Base-by-base conservation (phyloP, 345 rosid species). In the Pistacia integerrima region DNA sequence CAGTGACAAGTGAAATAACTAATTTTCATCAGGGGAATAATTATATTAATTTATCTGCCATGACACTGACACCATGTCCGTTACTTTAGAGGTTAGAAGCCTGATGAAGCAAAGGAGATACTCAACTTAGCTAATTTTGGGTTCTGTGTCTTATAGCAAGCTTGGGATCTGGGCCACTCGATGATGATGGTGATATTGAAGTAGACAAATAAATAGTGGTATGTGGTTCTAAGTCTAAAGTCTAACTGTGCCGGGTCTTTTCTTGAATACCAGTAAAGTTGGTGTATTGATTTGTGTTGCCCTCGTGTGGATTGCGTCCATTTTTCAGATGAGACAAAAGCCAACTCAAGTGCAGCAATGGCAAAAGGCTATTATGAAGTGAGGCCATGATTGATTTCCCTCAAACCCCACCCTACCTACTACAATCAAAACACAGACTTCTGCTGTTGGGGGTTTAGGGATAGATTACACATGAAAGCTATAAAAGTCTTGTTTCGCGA, bases 271-370 rank as follows among this genome's bases (percentile, higher is more conserved):
- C 11, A 51, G 46, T 52, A 60, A 22, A 44, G 66, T 25, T 16
- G 8, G 55, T 59, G 55, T n/a, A 12, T 12, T 28, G 4, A 11
- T 0, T n/a, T 10, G 3, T 20, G 70, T 28, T 25, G 51, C 28
- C 51, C 58, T 48, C 76, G 67, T 61, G 67, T 25, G 46, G 28
- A 72, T 59, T 46, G 67, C 25, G 13, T 28, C 54, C 4, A 41
- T 58, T 38, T 17, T 25, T 72, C 28, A 60, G 56, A 72, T 44
- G 46, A 60, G 67, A 72, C 75, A 46, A 72, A 28, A 56, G n/a
- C 58, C 46, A 48, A 72, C 17, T 61, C 13, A 17, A 61, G 48
- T 6, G 76, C 30, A 18, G 56, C 33, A 63, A 74, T 48, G 30
- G 56, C 48, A 63, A 74, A 64, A 74, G 61, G 62, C 52, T 73